These are phyloP conservation scores for Cytospora paraplurivora DNA, from an alignment of 2,329 filamentous ascomycete species.

Conservation along the genomic window DNA sequence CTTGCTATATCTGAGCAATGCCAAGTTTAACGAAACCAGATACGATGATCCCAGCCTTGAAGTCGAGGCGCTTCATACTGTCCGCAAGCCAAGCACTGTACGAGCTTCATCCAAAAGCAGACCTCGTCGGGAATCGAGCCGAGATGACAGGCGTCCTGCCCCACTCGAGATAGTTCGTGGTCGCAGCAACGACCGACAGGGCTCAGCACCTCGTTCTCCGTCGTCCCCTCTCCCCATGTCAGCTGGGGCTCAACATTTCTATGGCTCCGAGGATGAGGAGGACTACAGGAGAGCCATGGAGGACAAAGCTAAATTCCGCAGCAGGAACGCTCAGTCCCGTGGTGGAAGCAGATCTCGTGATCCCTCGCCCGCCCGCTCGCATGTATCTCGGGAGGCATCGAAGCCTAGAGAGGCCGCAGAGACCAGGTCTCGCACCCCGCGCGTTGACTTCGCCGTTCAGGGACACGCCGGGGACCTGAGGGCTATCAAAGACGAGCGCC, in stretches of 20 bases:
- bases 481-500: slow-evolving; percentile 60
- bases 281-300: slow-evolving; percentile 57
- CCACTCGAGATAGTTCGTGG: slow-evolving; percentile 57
- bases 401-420: slow-evolving; percentile 37
- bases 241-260: slow-evolving; percentile 52
- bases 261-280: slow-evolving; percentile 66
- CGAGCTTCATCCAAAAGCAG: slow-evolving; percentile 36
- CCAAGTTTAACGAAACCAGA: slow-evolving; percentile 38
- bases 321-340: slow-evolving; percentile 46
- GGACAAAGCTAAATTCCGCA: slow-evolving; percentile 59
- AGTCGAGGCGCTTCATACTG: slow-evolving; percentile 46
- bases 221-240: slow-evolving; percentile 80
- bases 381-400: slow-evolving; percentile 32
- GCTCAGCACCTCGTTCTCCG: slow-evolving; percentile 68
- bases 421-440: slow-evolving; percentile 36
- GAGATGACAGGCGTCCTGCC: slow-evolving; percentile 47
- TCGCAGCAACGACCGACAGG: slow-evolving; percentile 62
- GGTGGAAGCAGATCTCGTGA: slow-evolving; percentile 30
- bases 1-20: slow-evolving; percentile 62
- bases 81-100: slow-evolving; percentile 45
- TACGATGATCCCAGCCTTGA: slow-evolving; percentile 34
- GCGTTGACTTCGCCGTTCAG: slow-evolving; percentile 44
- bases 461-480: slow-evolving; percentile 57
- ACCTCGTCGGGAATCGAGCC: slow-evolving; percentile 50
- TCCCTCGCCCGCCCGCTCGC: slow-evolving; percentile 33